Conservation (phyloP, 176 grass and related monocot genomes). For the Chloris gayana region DNA sequence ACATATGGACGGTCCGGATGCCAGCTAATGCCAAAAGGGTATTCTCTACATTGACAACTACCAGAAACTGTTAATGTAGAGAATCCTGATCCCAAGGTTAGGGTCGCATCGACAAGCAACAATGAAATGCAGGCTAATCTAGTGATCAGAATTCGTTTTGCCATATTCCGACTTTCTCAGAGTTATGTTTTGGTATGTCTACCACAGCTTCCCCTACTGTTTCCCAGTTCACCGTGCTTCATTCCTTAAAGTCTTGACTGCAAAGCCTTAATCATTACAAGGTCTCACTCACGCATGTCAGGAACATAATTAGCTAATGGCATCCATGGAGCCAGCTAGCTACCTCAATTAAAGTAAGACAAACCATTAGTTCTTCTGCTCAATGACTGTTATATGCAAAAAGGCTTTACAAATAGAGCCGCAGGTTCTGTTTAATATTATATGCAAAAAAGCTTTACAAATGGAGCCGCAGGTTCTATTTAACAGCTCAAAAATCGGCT, state of each 20-base stretch:
- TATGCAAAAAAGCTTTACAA: conserved; percentile 40
- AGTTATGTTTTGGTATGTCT: too few relatives aligned
- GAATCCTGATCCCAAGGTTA: too few relatives aligned
- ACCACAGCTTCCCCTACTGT: too few relatives aligned
- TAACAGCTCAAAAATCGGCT: conserved; percentile 43
- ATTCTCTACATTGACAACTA: too few relatives aligned
- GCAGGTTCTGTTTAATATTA: conserved; percentile 22
- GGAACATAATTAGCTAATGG: not conserved
- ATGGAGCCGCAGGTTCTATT: conserved; percentile 19
- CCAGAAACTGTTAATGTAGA: too few relatives aligned
- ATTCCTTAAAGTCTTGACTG: not conserved
- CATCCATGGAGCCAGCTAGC: not conserved
- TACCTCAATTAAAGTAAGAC: not conserved
- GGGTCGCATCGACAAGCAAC: not conserved
- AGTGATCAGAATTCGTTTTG: not conserved
- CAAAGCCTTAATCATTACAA: not conserved
- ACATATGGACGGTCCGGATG: too few relatives aligned
- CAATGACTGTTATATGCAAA: conserved; percentile 27
- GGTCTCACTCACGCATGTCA: not conserved
- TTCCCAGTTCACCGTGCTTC: too few relatives aligned
- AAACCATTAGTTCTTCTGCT: not conserved
- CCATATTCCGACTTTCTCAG: too few relatives aligned
- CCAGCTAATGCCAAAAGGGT: too few relatives aligned
- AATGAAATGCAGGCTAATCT: not conserved
- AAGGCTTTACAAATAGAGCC: conserved; percentile 37